phyloP scores from a whole-genome alignment of 2,329 filamentous ascomycete species.

The Phyllosticta ampelicida region DNA sequence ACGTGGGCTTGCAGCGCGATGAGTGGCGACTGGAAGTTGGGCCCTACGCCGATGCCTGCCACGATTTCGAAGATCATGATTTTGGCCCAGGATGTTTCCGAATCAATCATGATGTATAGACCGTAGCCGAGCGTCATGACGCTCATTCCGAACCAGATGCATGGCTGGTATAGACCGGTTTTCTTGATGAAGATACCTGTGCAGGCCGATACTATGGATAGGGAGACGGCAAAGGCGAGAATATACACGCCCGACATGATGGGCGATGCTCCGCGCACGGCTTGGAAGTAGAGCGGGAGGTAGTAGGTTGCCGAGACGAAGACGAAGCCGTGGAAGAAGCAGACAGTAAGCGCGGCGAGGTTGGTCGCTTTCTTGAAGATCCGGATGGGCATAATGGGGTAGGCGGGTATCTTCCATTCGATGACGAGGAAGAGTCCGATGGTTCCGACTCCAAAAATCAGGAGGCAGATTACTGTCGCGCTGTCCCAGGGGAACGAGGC shows the following conservation, averaged over 20 bases:
- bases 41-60: conserved; percentile 42
- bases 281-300: conserved; percentile 76
- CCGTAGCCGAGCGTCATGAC: conserved; percentile 30
- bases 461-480: conserved; percentile 62
- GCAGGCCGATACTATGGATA: conserved; percentile 51
- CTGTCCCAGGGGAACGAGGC: conserved; percentile 65
- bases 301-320: conserved; percentile 74
- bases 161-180: conserved; percentile 33
- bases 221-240: conserved; percentile 56
- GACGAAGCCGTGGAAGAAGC: conserved; percentile 63
- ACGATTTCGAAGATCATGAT: conserved; percentile 31
- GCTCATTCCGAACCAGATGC: conserved; percentile 26
- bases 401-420: conserved; percentile 63
- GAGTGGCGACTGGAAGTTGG: conserved; percentile 58
- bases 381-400: conserved; percentile 65
- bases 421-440: conserved; percentile 58
- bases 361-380: conserved; percentile 60
- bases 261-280: conserved; percentile 56
- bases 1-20: conserved; percentile 57
- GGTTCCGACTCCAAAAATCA: conserved; percentile 59
- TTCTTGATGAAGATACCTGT: conserved; percentile 44
- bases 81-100: conserved; percentile 26
- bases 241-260: conserved; percentile 65
- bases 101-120: conserved; percentile 26
- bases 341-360: conserved; percentile 52